Conservation (phyloP, 2,329 filamentous ascomycete genomes). For the Fusarium beomiforme region DNA sequence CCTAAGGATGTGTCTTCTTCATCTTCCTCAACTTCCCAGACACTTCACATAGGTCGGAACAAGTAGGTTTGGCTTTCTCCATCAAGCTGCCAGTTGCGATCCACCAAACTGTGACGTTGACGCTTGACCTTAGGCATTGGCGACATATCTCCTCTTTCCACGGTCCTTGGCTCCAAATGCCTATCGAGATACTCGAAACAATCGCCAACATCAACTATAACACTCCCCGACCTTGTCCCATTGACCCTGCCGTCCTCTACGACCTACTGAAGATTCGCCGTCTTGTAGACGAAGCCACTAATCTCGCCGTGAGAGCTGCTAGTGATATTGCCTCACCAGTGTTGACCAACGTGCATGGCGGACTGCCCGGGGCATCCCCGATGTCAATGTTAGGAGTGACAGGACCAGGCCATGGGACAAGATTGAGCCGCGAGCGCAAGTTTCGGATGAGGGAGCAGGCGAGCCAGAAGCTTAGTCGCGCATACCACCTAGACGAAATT, state of each 20-base stretch:
- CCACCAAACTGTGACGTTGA: conserved; percentile 10
- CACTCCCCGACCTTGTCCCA: conserved; percentile 77
- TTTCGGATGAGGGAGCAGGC: conserved; percentile 84
- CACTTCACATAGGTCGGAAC: conserved; percentile 64
- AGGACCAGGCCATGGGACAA: conserved; percentile 68
- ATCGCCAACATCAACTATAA: conserved; percentile 84
- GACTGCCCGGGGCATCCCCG: conserved; percentile 33
- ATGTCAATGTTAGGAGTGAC: conserved; percentile 35
- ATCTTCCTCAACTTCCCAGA: conserved; percentile 17
- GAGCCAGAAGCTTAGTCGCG: conserved; percentile 78
- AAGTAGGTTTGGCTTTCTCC: conserved; percentile 63
- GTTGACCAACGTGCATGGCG: conserved; percentile 64
- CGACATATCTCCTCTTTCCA: conserved; percentile 85
- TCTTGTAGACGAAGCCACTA: conserved; percentile 82
- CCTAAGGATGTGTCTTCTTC: conserved; percentile 12
- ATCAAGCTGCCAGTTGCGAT: not conserved
- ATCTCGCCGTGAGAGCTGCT: conserved; percentile 79
- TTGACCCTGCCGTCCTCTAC: conserved; percentile 84
- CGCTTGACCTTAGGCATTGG: conserved; percentile 72
- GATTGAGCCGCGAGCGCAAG: conserved; percentile 79
- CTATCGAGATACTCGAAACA: conserved; percentile 80
- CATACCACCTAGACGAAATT: conserved; percentile 85
- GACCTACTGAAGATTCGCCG: conserved; percentile 85
- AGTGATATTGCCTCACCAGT: conserved; percentile 75
- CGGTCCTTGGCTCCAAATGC: conserved; percentile 84